phyloP scores from a whole-genome alignment of 768 basidiomycete species.

The Tricholoma bakamatsutake region DNA sequence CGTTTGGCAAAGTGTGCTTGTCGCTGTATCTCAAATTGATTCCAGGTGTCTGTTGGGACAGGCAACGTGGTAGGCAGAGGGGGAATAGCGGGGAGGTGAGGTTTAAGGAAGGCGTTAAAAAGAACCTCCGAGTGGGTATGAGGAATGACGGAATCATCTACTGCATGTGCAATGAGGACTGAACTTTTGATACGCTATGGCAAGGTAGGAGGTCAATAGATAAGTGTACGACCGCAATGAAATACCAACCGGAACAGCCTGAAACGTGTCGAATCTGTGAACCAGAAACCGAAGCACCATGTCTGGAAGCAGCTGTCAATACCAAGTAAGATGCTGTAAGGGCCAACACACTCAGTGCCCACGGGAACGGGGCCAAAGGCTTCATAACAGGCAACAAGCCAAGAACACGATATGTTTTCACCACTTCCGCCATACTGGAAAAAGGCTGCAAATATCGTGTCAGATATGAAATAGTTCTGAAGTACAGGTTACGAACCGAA shows the following conservation, averaged over 20 bases:
- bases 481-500: slow-evolving; percentile 26
- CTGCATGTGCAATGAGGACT: slow-evolving; percentile 71
- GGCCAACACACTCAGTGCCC: slow-evolving; percentile 46
- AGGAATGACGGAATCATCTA: slow-evolving; percentile 77
- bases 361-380: slow-evolving; percentile 65
- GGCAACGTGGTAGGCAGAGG: slow-evolving; percentile 22
- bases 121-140: slow-evolving; percentile 66
- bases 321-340: background rate
- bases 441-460: slow-evolving; percentile 46
- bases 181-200: slow-evolving; percentile 58
- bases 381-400: slow-evolving; percentile 67
- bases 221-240: background rate
- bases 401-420: slow-evolving; percentile 66
- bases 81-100: slow-evolving; percentile 45
- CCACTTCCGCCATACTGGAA: slow-evolving; percentile 51
- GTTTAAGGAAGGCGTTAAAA: slow-evolving; percentile 67
- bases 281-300: slow-evolving; percentile 32
- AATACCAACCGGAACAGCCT: slow-evolving; percentile 50
- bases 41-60: slow-evolving; percentile 36
- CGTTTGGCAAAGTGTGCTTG: slow-evolving; percentile 35
- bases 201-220: background rate
- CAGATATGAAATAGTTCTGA: slow-evolving; percentile 30
- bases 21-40: slow-evolving; percentile 31
- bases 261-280: slow-evolving; percentile 58
- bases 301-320: slow-evolving; percentile 15